Evolutionary conservation across 2,329 filamentous ascomycete genomes (phyloP).

Genomic region (Fusarium devonianum): DNA sequence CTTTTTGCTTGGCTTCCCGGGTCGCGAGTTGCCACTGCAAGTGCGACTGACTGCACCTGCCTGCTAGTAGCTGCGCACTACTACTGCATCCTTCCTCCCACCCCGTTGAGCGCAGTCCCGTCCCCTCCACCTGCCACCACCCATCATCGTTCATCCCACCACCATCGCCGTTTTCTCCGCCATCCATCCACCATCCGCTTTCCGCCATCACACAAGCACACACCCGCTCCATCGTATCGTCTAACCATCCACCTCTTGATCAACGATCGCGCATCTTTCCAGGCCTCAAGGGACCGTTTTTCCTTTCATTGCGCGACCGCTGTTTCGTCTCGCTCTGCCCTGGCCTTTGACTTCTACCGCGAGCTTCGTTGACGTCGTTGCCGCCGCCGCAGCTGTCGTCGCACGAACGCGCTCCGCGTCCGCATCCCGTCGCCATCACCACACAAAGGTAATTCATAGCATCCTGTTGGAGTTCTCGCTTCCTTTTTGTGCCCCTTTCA

Average conservation of each 20-base stretch:
- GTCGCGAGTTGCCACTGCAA: constrained; percentile 32
- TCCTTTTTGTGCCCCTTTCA: constrained; percentile 2
- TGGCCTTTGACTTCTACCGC: constrained; percentile 5
- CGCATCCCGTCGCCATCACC: constrained; percentile 35
- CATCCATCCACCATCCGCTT: constrained; percentile 39
- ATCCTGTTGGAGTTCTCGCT: constrained; percentile 15
- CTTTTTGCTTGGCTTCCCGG: constrained; percentile 25
- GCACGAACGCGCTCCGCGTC: constrained; percentile 42
- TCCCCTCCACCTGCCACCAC: constrained; percentile 35
- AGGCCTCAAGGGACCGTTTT: constrained; percentile 19
- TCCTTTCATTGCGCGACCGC: constrained; percentile 32
- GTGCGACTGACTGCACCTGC: constrained; percentile 7
- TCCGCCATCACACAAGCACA: constrained; percentile 37
- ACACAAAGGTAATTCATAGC: constrained; percentile 39
- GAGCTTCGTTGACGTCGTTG: constrained; percentile 32
- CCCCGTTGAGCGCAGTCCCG: constrained; percentile 37
- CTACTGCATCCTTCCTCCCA: constrained; percentile 39
- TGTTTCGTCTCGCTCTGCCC: constrained; percentile 25
- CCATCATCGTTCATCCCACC: constrained; percentile 31
- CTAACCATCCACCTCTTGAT: constrained; percentile 33
- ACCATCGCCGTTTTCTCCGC: constrained; percentile 11
- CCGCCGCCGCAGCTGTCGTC: constrained; percentile 30
- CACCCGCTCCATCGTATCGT: constrained; percentile 39
- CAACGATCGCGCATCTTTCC: constrained; percentile 23
- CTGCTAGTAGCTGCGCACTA: constrained; percentile 23